Evolutionary conservation across 106 monocot genomes (phyloP), one percentile per base, ranked within the genome.

Genomic region (Phalaenopsis equestris): DNA sequence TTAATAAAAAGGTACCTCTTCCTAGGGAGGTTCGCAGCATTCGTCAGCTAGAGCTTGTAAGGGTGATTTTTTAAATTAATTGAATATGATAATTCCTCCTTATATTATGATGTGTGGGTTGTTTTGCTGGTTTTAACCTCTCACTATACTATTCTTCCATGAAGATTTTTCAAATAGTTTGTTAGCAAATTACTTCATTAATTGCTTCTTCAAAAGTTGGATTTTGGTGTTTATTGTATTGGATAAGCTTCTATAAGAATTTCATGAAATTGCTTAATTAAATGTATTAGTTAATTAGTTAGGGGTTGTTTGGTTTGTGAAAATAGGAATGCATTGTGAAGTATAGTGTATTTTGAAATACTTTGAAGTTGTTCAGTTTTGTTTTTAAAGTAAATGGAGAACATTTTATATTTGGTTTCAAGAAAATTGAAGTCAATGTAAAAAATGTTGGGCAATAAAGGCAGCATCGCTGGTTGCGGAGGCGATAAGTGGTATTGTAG

Each of bases 1-100:
- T 92, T 36, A 99, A 93, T 77, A 99, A 86, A 83, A 88, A 80
- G 74, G 85, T 99, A n/a, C 80, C 90, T 75, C 80, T 99, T 49
- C 98, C 98, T 45, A 89, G 98, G 78, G 98, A 99, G 37, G 87
- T 99, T 21, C 92, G 94, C 46, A 94, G 88, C 70, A 42, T 94
- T 75, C 86, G 87, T 46, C 88, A 93, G 74, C 98, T 99, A 83
- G 94, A 99, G 89, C 94, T 94, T 87, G 98, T 99, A 91, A 90
- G 97, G 43, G 46, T 82, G 21, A 72, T 65, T 30, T 57, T 70
- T 70, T 70, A 15, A 70, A 70, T 70, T 70, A 38, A 15, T 37
- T 39, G 36, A 39, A 38, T 70, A 8, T 70, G 39, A 70, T 70
- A 39, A 39, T 70, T 70, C 18, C 47, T 42, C 7, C 11, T 48